phyloP scores from a whole-genome alignment of 225 moss, liverwort and hornwort genomes.

The Takakia lepidozioides region DNA sequence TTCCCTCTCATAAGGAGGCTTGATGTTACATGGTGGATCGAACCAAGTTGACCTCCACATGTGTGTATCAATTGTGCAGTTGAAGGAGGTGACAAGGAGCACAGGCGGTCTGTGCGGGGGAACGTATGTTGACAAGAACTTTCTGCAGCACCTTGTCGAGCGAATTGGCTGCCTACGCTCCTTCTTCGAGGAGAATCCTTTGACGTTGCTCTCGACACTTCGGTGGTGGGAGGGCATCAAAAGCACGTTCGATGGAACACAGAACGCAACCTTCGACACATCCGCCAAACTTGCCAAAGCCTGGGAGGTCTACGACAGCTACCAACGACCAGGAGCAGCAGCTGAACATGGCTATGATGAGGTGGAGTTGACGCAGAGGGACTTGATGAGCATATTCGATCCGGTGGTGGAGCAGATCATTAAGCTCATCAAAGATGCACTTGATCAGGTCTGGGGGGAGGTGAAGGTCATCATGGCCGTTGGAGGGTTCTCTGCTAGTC shows the following conservation, averaged over 20 bases:
- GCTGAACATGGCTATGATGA: slow-evolving; percentile 1
- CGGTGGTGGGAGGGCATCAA: slow-evolving; percentile 10
- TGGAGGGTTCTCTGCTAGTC: slow-evolving; percentile 1
- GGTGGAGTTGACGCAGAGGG: neutral
- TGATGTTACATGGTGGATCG: neutral
- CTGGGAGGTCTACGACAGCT: no score
- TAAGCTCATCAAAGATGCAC: neutral
- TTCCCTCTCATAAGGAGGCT: no score
- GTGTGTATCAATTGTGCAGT: neutral
- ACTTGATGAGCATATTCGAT: slow-evolving; percentile 3
- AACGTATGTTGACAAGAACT: slow-evolving; percentile 41
- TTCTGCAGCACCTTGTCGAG: slow-evolving; percentile 29
- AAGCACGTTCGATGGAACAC: slow-evolving; percentile 5
- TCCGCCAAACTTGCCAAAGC: no score
- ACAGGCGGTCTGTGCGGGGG: slow-evolving; percentile 50
- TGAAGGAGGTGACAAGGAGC: neutral
- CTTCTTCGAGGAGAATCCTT: slow-evolving; percentile 15
- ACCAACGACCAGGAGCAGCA: no score
- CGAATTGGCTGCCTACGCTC: slow-evolving; percentile 32
- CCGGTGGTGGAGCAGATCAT: neutral
- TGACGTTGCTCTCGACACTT: neutral
- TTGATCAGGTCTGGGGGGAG: neutral
- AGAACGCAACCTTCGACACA: neutral
- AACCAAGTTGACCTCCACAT: neutral
- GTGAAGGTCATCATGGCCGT: slow-evolving; percentile 1